Evolutionary conservation across 164 flowering plant species (phyloP), one percentile per base, ranked within the genome.

Genomic region (Umbilicus rupestris): DNA sequence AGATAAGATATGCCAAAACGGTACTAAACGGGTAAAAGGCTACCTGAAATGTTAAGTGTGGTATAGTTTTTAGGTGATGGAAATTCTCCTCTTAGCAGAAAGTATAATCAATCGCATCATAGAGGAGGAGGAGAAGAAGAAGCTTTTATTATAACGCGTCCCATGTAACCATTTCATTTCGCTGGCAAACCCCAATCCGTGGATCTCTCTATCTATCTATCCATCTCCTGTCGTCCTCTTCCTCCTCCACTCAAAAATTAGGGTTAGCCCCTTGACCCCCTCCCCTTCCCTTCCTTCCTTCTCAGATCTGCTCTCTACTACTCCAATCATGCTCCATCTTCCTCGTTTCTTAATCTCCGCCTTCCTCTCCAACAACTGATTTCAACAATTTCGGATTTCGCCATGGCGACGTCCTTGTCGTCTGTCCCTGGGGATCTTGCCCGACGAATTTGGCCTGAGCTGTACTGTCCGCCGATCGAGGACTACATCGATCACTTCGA

Each of bases 401-500:
- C 28, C 28, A 22, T 50, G 57, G 22, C 57, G 28, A 1, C 10
- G 57, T 24, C 22, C 7, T 20, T 26, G 57, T 22, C 37, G 37
- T 35, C 7, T 7, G 37, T 50, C 9, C 57, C 28, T 20, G 28
- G 14, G 28, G 57, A 50, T 50, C 57, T 20, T 22, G 22, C 57
- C 22, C 22, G 57, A 14, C 20, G 57, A 14, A 9, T 50, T 12
- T 50, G 57, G 28, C 57, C 57, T 15, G 57, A 50, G 28, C 52
- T n/a, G n/a, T n/a, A n/a, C n/a, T n/a, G n/a, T n/a, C n/a, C n/a
- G n/a, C 37, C 37, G 37, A 33, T 17, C 52, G 57, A 50, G 28
- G 10, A 22, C 12, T 11, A 50, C 22, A 15, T 20, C 2, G 96
- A 90, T 73, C 87, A 81, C 68, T 86, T 90, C 74, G 96, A 88